Conservation (phyloP, 2,329 filamentous ascomycete species). For the Pseudocercospora pini-densiflorae region DNA sequence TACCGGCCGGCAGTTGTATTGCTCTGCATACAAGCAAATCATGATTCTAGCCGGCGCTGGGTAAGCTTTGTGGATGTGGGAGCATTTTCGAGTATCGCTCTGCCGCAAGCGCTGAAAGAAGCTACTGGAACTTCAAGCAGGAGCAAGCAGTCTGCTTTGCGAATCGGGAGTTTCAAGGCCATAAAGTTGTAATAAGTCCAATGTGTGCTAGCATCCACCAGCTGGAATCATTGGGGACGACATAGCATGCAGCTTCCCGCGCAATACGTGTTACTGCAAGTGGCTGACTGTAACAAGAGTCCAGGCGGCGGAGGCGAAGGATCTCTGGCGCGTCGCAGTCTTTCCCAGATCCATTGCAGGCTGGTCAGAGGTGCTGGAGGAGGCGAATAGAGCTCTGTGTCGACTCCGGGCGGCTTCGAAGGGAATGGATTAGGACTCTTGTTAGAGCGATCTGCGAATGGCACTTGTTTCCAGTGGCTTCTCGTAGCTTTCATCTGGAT, state of each 20-base stretch:
- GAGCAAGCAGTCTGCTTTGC: not conserved
- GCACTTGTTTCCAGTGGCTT: not conserved
- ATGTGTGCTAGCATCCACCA: not conserved
- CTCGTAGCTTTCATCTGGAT: constrained; percentile 2
- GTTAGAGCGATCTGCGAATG: not conserved
- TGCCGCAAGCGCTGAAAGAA: not conserved
- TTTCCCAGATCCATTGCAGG: not conserved
- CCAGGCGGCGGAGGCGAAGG: not conserved
- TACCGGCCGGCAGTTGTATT: not conserved
- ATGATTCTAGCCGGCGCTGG: not conserved
- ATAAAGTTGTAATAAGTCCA: not conserved
- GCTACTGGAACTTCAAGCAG: not conserved
- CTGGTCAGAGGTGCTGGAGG: not conserved
- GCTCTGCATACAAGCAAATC: not conserved
- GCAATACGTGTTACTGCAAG: not conserved
- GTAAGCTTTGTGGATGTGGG: not conserved
- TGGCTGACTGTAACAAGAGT: not conserved
- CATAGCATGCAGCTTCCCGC: not conserved
- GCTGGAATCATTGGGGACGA: not conserved
- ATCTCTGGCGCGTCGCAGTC: not conserved
- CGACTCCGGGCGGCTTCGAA: not conserved
- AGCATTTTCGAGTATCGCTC: not conserved
- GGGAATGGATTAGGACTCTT: not conserved
- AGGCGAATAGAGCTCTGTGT: not conserved
- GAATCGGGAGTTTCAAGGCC: not conserved